These are phyloP conservation scores for Solanum clarkiae DNA, from an alignment of 257 asterid genomes.

Conservation along the genomic window DNA sequence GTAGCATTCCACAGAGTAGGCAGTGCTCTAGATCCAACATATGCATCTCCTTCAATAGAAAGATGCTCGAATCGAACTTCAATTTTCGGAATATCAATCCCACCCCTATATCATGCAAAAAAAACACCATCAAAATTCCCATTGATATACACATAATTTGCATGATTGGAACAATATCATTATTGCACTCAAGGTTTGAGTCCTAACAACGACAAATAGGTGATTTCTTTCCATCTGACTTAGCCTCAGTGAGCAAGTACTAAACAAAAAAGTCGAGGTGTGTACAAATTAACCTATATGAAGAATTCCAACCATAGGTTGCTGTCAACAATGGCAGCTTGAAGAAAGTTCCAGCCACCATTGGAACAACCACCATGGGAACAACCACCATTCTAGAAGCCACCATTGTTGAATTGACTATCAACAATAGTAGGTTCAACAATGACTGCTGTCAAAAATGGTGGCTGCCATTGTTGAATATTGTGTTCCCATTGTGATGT, in stretches of 20 bases:
- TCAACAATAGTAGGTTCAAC: too few species aligned
- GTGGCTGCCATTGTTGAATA: too few species aligned
- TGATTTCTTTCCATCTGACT: background rate
- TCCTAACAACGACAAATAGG: background rate
- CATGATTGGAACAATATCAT: background rate
- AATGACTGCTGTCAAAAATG: too few species aligned
- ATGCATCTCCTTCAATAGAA: slow-evolving; percentile 66
- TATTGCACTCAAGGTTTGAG: background rate
- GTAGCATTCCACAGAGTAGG: slow-evolving; percentile 73
- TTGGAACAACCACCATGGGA: too few species aligned
- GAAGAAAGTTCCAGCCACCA: too few species aligned
- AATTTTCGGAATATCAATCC: slow-evolving; percentile 66
- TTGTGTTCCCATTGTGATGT: too few species aligned
- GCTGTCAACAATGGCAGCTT: too few species aligned
- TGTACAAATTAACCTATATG: background rate
- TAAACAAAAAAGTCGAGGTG: background rate
- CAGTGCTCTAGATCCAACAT: slow-evolving; percentile 75
- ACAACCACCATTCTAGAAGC: too few species aligned
- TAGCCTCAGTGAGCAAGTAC: background rate
- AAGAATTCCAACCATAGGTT: too few species aligned
- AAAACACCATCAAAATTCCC: background rate
- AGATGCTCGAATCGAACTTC: slow-evolving; percentile 78
- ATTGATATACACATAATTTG: background rate
- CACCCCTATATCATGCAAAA: slow-evolving; percentile 36
- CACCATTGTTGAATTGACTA: too few species aligned